A percentile compares a stretch with the other conserved stretches of the same genome.
Conservation (phyloP, 2,329 filamentous ascomycete species). For the Trichophyton simii region DNA sequence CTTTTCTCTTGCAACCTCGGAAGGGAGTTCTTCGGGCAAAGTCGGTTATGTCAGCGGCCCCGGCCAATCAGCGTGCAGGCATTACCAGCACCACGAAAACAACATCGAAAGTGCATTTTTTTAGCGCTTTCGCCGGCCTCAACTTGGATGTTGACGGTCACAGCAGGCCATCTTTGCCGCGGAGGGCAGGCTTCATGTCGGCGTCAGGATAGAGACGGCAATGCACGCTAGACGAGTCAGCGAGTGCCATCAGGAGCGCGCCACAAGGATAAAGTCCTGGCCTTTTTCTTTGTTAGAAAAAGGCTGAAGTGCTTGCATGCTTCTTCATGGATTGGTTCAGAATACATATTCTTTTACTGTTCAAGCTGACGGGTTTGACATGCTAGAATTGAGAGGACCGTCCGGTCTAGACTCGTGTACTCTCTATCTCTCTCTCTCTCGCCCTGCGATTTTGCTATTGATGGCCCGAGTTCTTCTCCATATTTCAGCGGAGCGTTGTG, state of each 20-base stretch:
- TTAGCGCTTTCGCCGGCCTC: not conserved
- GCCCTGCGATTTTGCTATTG: not conserved
- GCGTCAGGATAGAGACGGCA: too few species aligned
- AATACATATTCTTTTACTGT: too few species aligned
- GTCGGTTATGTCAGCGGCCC: constrained; percentile 14
- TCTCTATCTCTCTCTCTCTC: too few species aligned
- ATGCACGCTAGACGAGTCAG: too few species aligned
- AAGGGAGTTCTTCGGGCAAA: constrained; percentile 8
- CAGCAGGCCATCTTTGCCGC: too few species aligned
- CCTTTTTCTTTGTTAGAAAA: too few species aligned
- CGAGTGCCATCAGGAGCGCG: too few species aligned
- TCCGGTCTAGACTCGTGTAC: not conserved
- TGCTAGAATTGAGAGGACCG: not conserved
- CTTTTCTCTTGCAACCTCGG: constrained; percentile 11
- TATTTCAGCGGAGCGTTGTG: not conserved
- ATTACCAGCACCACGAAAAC: constrained; percentile 11
- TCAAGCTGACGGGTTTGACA: not conserved
- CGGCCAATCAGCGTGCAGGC: constrained; percentile 11
- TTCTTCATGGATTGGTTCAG: too few species aligned
- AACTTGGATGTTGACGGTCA: too few species aligned
- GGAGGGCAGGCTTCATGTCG: too few species aligned
- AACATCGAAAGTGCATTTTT: not conserved
- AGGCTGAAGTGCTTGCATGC: too few species aligned
- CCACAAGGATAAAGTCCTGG: too few species aligned
- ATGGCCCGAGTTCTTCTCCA: not conserved